Percentiles rank a stretch among this genome's conserved stretches.
phyloP scores from a whole-genome alignment of 1,139 yeast genomes.

The Tardiomyces digboiensis region DNA sequence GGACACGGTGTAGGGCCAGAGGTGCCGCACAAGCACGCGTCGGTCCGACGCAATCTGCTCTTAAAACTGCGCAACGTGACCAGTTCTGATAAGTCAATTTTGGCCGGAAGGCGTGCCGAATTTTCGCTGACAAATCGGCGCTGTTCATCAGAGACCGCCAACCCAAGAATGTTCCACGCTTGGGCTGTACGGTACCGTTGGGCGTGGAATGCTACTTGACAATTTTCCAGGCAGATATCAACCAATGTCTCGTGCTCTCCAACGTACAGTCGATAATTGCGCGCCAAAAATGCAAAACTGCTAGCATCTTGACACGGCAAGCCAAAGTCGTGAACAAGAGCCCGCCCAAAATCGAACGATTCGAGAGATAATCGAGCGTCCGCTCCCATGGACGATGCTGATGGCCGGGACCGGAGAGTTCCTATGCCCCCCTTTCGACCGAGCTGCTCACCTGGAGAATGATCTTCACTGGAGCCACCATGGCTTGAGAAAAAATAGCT shows the following conservation, averaged over 20 bases:
- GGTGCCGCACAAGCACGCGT: background rate
- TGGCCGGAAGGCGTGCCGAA: background rate
- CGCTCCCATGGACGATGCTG: background rate
- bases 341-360: background rate
- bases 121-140: slow-evolving; percentile 11
- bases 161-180: slow-evolving; percentile 58
- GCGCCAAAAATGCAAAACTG: slow-evolving; percentile 21
- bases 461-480: background rate
- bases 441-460: slow-evolving; percentile 1
- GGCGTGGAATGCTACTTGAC: slow-evolving; percentile 47
- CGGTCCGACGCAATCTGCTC: background rate
- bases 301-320: slow-evolving; percentile 22
- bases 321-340: slow-evolving; percentile 12
- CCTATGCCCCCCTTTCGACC: slow-evolving; percentile 28
- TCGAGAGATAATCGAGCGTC: background rate
- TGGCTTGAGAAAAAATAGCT: background rate
- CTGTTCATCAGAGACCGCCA: slow-evolving; percentile 41
- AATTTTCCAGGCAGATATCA: slow-evolving; percentile 51
- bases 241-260: slow-evolving; percentile 34
- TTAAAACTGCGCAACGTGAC: background rate
- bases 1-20: background rate
- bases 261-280: slow-evolving; percentile 19
- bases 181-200: slow-evolving; percentile 51
- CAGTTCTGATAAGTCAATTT: background rate
- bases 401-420: background rate